A percentile compares a stretch with the other conserved stretches of the same genome.
Evolutionary conservation across 345 rosid species (phyloP).

Genomic region (Populus deltoides): DNA sequence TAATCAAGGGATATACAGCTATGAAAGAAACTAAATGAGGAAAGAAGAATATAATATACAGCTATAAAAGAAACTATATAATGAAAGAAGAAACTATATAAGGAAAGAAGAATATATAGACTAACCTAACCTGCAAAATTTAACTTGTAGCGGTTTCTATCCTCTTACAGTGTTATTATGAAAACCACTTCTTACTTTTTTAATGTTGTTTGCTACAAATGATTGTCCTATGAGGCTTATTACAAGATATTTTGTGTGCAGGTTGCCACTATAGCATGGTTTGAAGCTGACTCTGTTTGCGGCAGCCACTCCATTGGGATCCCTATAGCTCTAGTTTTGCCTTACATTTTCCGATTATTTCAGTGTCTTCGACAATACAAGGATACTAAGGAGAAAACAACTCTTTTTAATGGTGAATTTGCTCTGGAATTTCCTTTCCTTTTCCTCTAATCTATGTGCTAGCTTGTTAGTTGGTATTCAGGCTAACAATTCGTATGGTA

Average conservation of each 20-base stretch:
- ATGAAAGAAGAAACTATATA: too few relatives aligned
- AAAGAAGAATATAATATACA: too few relatives aligned
- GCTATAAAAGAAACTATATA: too few relatives aligned
- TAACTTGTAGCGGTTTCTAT: not conserved
- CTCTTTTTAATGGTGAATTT: conserved; percentile 71
- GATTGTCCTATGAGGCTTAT: not conserved
- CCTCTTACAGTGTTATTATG: not conserved
- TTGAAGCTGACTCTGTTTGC: conserved; percentile 97
- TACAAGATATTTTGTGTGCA: conserved; percentile 31
- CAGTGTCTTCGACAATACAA: conserved; percentile 93
- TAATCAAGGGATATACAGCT: too few relatives aligned
- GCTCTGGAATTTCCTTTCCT: not conserved
- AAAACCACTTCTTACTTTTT: not conserved
- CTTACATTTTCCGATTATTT: conserved; percentile 80
- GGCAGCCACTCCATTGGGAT: conserved; percentile 91
- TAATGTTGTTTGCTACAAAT: not conserved
- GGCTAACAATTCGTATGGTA: not conserved
- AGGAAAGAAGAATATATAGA: too few relatives aligned
- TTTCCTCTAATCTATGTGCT: not conserved
- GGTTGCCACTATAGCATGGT: conserved; percentile 99
- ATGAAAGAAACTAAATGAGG: too few relatives aligned
- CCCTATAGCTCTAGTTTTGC: conserved; percentile 91
- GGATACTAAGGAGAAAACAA: conserved; percentile 71
- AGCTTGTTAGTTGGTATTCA: not conserved
- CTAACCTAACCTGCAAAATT: not conserved